A percentile compares a stretch with the other conserved stretches of the same genome.
Conservation (phyloP, 345 rosid genomes). For the Lepidium sativum region DNA sequence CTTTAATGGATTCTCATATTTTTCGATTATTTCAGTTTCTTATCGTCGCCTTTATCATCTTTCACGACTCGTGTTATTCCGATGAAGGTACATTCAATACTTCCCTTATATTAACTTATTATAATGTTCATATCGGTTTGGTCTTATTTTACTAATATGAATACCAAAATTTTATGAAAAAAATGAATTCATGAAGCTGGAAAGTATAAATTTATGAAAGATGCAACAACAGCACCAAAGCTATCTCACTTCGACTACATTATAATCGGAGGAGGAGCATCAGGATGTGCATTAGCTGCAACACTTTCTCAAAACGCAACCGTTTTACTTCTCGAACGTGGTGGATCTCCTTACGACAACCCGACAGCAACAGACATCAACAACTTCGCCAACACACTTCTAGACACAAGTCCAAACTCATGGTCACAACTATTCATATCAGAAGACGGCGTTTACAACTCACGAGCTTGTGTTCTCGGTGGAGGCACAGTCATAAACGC, state of each 20-base stretch:
- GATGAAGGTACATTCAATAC: constrained; percentile 2
- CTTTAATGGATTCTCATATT: background rate
- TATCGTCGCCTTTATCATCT: background rate
- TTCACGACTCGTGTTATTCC: constrained; percentile 13
- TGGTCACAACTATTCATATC: constrained; percentile 58
- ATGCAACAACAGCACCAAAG: constrained; percentile 43
- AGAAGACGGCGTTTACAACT: constrained; percentile 59
- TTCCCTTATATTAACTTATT: background rate
- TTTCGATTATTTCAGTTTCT: background rate
- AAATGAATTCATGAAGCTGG: background rate
- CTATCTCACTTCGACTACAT: constrained; percentile 46
- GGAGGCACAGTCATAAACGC: constrained; percentile 77
- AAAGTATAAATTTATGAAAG: constrained; percentile 38
- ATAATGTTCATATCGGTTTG: background rate
- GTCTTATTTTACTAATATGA: background rate
- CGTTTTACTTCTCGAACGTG: constrained; percentile 63
- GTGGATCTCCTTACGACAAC: constrained; percentile 27
- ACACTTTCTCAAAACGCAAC: constrained; percentile 46
- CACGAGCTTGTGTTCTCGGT: constrained; percentile 62
- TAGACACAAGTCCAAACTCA: constrained; percentile 31
- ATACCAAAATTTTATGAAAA: background rate
- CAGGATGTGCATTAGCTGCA: constrained; percentile 72
- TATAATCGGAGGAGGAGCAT: constrained; percentile 64
- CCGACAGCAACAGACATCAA: constrained; percentile 30
- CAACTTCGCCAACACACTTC: constrained; percentile 32